Conservation (phyloP, 179 eudicot species). For the Silene noctiflora region DNA sequence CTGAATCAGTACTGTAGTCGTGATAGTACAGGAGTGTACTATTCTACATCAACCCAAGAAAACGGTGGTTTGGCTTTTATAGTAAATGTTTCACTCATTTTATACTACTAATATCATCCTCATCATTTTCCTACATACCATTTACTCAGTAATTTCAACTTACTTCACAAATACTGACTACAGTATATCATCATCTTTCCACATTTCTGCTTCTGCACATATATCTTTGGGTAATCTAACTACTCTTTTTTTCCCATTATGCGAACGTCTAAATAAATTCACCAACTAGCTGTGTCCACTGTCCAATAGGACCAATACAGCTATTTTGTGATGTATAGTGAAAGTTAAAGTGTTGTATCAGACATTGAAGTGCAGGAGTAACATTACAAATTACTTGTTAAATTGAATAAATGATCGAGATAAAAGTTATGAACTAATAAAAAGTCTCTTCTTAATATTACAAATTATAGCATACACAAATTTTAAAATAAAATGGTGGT, state of each 20-base stretch:
- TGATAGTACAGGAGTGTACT: not conserved
- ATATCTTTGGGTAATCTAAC: not conserved
- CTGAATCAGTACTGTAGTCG: too few relatives aligned
- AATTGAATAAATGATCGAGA: too few relatives aligned
- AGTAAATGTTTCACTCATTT: conserved; percentile 6
- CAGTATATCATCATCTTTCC: not conserved
- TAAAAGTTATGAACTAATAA: too few relatives aligned
- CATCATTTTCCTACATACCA: not conserved
- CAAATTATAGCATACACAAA: too few relatives aligned
- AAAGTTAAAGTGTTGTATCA: too few relatives aligned
- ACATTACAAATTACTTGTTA: too few relatives aligned
- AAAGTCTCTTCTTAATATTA: too few relatives aligned
- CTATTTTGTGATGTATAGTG: too few relatives aligned
- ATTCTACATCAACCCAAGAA: conserved; percentile 7
- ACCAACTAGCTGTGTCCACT: too few relatives aligned
- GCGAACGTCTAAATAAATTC: not conserved
- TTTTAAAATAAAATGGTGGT: too few relatives aligned
- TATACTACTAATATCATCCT: not conserved
- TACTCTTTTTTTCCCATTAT: not conserved
- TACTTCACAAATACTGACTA: not conserved
- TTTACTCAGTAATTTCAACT: not conserved
- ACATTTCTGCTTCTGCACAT: not conserved
- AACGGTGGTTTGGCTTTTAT: conserved; percentile 35
- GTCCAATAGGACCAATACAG: too few relatives aligned
- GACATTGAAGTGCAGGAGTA: too few relatives aligned